These are phyloP conservation scores for Agaricus sinodeliciosus DNA, from an alignment of 768 basidiomycete genomes.

Conservation along the genomic window DNA sequence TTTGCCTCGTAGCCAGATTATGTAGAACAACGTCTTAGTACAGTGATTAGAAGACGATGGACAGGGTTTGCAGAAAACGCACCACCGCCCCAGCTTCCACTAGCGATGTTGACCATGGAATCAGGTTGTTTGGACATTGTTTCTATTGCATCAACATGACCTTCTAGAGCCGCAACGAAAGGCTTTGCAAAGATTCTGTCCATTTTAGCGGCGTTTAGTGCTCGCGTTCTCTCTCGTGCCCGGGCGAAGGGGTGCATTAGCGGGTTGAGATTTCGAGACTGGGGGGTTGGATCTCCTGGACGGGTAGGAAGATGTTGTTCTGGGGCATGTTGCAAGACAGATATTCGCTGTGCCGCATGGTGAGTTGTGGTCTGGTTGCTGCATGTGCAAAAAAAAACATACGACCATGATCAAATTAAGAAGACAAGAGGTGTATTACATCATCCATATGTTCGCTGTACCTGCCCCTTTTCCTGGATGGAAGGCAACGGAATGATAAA, in stretches of 20 bases:
- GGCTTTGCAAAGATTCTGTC: slow-evolving; percentile 98
- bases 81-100: slow-evolving; percentile 97
- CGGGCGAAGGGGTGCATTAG: slow-evolving; percentile 94
- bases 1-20: slow-evolving; percentile 56
- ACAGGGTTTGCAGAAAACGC: slow-evolving; percentile 21
- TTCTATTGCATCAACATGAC: slow-evolving; percentile 94
- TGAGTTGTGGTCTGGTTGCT: neutral
- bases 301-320: slow-evolving; percentile 66
- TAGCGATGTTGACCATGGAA: slow-evolving; percentile 73
- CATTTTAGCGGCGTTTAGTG: slow-evolving; percentile 93
- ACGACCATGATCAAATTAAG: slow-evolving; percentile 18
- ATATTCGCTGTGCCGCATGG: slow-evolving; percentile 58
- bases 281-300: slow-evolving; percentile 80
- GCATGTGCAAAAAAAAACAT: slow-evolving; percentile 3
- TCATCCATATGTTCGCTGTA: neutral
- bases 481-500: too few relatives aligned
- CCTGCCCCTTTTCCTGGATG: too few relatives aligned
- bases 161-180: slow-evolving; percentile 84
- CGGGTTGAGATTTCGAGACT: slow-evolving; percentile 88
- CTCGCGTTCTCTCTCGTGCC: slow-evolving; percentile 88
- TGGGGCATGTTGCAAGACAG: slow-evolving; percentile 79
- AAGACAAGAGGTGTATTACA: slow-evolving; percentile 4
- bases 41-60: neutral
- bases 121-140: slow-evolving; percentile 67
- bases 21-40: slow-evolving; percentile 77